Percentiles rank a stretch among this genome's conserved stretches.
Conservation (phyloP, 305 asterid species). For the Euphrasia arctica region DNA sequence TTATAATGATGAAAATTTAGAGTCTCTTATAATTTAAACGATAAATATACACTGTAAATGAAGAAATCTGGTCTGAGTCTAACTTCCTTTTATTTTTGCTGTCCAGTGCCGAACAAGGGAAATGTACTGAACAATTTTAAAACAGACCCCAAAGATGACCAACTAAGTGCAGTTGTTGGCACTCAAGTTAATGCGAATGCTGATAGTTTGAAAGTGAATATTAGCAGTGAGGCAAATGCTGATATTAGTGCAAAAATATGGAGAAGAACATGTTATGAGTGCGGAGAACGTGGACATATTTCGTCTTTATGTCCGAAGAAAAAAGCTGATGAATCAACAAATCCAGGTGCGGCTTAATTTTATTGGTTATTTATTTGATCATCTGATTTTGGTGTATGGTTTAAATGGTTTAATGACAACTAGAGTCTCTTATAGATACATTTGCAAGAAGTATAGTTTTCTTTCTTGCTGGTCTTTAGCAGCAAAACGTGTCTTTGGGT, state of each 20-base stretch:
- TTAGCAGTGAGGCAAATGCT: not conserved
- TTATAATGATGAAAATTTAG: not conserved
- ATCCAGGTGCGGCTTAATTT: conserved; percentile 32
- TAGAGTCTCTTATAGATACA: not conserved
- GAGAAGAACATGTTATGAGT: conserved; percentile 84
- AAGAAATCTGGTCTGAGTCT: conserved; percentile 28
- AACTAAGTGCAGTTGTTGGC: conserved; percentile 14
- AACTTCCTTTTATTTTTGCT: conserved; percentile 32
- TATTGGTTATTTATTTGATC: not conserved
- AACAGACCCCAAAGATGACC: conserved; percentile 27
- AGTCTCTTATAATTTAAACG: too few species aligned
- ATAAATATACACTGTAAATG: conserved; percentile 62
- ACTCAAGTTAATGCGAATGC: conserved; percentile 17
- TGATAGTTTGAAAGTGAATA: too few species aligned
- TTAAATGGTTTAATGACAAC: not conserved
- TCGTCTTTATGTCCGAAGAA: conserved; percentile 77
- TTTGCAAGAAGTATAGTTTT: not conserved
- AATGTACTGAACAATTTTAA: conserved; percentile 20
- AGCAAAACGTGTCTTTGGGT: not conserved
- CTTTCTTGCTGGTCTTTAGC: not conserved
- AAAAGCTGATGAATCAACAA: conserved; percentile 39
- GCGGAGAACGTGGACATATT: conserved; percentile 89
- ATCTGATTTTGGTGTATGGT: not conserved
- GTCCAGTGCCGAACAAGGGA: conserved; percentile 64
- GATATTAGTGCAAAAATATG: conserved; percentile 62